These are phyloP conservation scores for Nemania bipapillata DNA, from an alignment of 2,329 filamentous ascomycete species.

Conservation along the genomic window DNA sequence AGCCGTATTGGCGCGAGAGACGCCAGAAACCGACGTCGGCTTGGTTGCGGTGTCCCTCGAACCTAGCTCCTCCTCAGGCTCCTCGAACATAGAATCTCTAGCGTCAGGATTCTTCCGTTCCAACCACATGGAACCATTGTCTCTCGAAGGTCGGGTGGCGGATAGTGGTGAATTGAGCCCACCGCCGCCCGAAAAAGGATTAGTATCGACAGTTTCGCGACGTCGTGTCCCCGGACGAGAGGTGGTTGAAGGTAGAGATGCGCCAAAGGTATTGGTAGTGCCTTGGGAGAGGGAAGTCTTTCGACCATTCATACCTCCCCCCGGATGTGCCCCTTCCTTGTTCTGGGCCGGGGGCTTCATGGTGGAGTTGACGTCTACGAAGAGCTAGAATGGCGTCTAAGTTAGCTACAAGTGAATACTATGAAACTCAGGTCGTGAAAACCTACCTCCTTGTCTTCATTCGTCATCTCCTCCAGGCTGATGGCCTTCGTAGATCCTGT, in stretches of 20 bases:
- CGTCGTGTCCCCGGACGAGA: slow-evolving; percentile 80
- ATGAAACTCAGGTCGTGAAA: slow-evolving; percentile 10
- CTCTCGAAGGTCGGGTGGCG: slow-evolving; percentile 68
- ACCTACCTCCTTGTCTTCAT: slow-evolving; percentile 69
- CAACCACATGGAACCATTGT: slow-evolving; percentile 70
- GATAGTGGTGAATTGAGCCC: slow-evolving; percentile 70
- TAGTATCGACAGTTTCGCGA: slow-evolving; percentile 81
- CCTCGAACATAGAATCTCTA: slow-evolving; percentile 65
- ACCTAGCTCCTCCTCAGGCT: slow-evolving; percentile 58
- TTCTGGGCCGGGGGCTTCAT: slow-evolving; percentile 86
- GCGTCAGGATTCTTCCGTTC: slow-evolving; percentile 64
- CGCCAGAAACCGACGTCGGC: slow-evolving; percentile 57
- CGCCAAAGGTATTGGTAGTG: slow-evolving; percentile 70
- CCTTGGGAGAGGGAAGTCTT: slow-evolving; percentile 85
- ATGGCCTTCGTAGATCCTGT: slow-evolving; percentile 76
- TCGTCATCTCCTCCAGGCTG: slow-evolving; percentile 74
- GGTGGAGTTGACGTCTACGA: slow-evolving; percentile 91
- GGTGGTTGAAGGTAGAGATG: slow-evolving; percentile 77
- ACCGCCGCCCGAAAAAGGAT: slow-evolving; percentile 63
- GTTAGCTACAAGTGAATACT: slow-evolving; percentile 39
- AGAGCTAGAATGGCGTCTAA: slow-evolving; percentile 66
- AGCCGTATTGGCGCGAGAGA: slow-evolving; percentile 66
- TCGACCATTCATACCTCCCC: slow-evolving; percentile 72
- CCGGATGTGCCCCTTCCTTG: slow-evolving; percentile 67
- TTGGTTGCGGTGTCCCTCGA: slow-evolving; percentile 49